phyloP scores from a whole-genome alignment of 768 basidiomycete species.

The Melanogaster broomeanus region DNA sequence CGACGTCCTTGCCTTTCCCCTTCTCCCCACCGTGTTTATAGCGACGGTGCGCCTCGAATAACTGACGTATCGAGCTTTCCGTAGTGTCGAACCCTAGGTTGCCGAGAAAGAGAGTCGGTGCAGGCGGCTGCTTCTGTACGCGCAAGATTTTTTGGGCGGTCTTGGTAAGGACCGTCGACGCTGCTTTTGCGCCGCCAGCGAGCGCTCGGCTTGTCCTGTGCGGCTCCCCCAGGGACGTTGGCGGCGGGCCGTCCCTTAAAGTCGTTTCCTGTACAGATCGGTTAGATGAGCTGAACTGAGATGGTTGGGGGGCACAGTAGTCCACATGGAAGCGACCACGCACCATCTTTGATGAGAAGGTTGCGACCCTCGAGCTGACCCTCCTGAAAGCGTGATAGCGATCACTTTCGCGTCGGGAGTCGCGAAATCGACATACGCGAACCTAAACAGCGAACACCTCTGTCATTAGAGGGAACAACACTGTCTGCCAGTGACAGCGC shows the following conservation, averaged over 20 bases:
- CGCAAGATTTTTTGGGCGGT: conserved; percentile 77
- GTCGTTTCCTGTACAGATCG: conserved; percentile 66
- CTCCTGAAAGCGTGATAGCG: conserved; percentile 84
- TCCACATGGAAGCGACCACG: conserved; percentile 18
- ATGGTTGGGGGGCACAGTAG: conserved; percentile 5
- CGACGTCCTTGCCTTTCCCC: conserved; percentile 34
- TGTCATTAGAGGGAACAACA: not conserved
- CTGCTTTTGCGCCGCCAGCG: conserved; percentile 38
- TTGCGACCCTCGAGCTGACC: conserved; percentile 79
- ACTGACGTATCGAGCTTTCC: conserved; percentile 66
- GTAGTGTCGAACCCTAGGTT: conserved; percentile 93
- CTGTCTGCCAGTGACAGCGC: too few relatives aligned
- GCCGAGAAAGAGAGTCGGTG: conserved; percentile 87
- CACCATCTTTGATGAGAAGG: conserved; percentile 92
- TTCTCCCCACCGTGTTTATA: conserved; percentile 32
- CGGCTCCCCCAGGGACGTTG: conserved; percentile 36
- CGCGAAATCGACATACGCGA: conserved; percentile 95
- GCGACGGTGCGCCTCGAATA: conserved; percentile 69
- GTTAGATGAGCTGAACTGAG: not conserved
- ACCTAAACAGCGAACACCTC: conserved; percentile 51
- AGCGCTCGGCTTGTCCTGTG: conserved; percentile 31
- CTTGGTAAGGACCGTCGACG: conserved; percentile 48
- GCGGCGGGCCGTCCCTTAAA: conserved; percentile 68
- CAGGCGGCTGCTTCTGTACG: conserved; percentile 79
- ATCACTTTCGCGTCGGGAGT: conserved; percentile 69